These are phyloP conservation scores for Iris pallida DNA, from an alignment of 116 monocot species.

Conservation along the genomic window DNA sequence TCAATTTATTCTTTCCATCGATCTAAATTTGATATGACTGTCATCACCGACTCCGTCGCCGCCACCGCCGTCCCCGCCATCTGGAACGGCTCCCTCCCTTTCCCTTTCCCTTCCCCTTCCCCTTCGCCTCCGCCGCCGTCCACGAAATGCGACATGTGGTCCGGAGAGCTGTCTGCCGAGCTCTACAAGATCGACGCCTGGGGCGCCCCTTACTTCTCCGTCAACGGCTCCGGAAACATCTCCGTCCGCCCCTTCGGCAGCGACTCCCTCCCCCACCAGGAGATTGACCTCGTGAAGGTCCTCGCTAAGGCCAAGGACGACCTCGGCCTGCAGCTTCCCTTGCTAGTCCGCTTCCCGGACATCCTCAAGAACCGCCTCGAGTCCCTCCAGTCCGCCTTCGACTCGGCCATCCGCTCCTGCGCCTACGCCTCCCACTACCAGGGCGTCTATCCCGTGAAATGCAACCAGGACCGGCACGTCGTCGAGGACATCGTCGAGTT, in stretches of 20 bases:
- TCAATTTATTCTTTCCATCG: conserved; percentile 42
- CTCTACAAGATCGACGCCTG: conserved; percentile 78
- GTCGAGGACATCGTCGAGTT: conserved; percentile 90
- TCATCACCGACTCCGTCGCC: conserved; percentile 6
- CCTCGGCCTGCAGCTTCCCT: conserved; percentile 76
- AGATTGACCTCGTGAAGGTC: conserved; percentile 89
- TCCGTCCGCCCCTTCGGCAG: conserved; percentile 58
- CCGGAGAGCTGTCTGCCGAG: conserved; percentile 57
- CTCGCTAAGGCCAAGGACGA: conserved; percentile 77
- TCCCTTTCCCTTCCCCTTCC: not conserved
- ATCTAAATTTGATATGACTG: conserved; percentile 83
- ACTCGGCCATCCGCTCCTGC: conserved; percentile 63
- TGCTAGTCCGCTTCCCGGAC: conserved; percentile 86
- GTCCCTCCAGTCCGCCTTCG: conserved; percentile 75
- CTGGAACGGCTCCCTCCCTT: conserved; percentile 32
- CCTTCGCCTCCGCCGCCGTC: conserved; percentile 19
- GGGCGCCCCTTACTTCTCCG: conserved; percentile 59
- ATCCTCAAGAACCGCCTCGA: conserved; percentile 73
- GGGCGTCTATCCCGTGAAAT: conserved; percentile 96
- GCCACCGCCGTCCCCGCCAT: not conserved
- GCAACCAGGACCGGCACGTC: conserved; percentile 92
- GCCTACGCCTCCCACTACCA: conserved; percentile 75
- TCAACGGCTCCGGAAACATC: conserved; percentile 70
- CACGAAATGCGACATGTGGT: conserved; percentile 96
- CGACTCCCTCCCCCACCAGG: conserved; percentile 67